Conservation (phyloP, 805 yeast genomes). For the Ogataea pini region DNA sequence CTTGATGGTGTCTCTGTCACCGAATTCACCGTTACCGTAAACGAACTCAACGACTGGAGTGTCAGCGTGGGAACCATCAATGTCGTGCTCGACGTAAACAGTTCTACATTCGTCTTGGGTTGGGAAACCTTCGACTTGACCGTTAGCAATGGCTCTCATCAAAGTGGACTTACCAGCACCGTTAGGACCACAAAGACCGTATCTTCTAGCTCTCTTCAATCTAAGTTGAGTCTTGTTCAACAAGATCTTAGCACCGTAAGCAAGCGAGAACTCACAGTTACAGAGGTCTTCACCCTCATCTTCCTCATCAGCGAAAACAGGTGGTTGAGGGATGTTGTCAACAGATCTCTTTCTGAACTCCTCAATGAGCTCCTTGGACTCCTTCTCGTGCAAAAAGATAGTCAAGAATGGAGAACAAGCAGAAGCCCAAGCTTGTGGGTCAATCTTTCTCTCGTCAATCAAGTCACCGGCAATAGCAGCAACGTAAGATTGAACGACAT, state of each 20-base stretch:
- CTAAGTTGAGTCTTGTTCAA: conserved; percentile 99
- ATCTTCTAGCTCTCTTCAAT: conserved; percentile 98
- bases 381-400: conserved; percentile 90
- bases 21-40: conserved; percentile 75
- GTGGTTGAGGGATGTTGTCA: conserved; percentile 97
- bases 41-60: conserved; percentile 93
- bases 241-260: conserved; percentile 99
- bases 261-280: conserved; percentile 99
- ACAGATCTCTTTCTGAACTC: conserved; percentile 94
- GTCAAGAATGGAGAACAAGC: conserved; percentile 92
- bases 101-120: conserved; percentile 98
- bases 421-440: conserved; percentile 88
- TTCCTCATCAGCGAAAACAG: conserved; percentile 86
- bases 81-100: conserved; percentile 99
- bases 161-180: conserved; percentile 99
- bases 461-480: conserved; percentile 98
- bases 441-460: conserved; percentile 96
- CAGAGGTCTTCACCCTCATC: conserved; percentile 99
- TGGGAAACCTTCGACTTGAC: conserved; percentile 99
- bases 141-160: conserved; percentile 96
- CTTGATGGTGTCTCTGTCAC: conserved; percentile 69
- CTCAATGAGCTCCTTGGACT: conserved; percentile 87
- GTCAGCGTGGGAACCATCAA: conserved; percentile 97
- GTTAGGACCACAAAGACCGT: conserved; percentile 98
- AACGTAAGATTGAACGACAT: conserved; percentile 72